Percentiles rank a stretch among this genome's conserved stretches.
phyloP scores from a whole-genome alignment of 1,284 basidiomycete genomes.

The Apiotrichum sp. region DNA sequence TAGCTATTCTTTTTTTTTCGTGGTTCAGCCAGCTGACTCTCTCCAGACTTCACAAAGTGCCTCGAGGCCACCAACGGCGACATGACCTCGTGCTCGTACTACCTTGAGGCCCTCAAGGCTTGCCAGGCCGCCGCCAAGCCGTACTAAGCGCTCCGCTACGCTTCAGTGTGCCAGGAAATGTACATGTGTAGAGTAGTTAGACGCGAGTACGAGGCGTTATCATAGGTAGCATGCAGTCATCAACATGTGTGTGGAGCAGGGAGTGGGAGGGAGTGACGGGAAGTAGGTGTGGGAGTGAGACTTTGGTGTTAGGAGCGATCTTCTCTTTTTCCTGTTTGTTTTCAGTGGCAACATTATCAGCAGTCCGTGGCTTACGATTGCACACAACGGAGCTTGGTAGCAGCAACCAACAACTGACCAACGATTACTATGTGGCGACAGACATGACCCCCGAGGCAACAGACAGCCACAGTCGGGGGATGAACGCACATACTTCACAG shows the following conservation, averaged over 20 bases:
- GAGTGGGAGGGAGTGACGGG: no score
- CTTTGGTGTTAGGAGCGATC: no score
- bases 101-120: constrained; percentile 51
- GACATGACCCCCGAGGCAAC: no score
- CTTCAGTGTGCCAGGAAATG: not conserved
- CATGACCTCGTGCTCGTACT: constrained; percentile 54
- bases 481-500: no score
- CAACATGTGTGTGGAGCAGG: not conserved
- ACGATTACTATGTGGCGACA: no score
- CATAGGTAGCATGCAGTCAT: constrained; percentile 2
- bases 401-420: no score
- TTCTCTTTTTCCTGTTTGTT: no score
- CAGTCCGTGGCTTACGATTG: no score
- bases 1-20: not conserved
- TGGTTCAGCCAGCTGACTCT: not conserved
- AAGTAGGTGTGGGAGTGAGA: no score
- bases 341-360: no score
- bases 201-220: not conserved
- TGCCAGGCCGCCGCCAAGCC: constrained; percentile 49
- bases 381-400: no score
- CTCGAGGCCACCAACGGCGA: constrained; percentile 52
- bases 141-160: constrained; percentile 30
- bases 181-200: not conserved
- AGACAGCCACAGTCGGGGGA: no score
- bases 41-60: constrained; percentile 51